Base-by-base conservation (phyloP, 2,329 filamentous ascomycete species). In the Fusarium acutatum region DNA sequence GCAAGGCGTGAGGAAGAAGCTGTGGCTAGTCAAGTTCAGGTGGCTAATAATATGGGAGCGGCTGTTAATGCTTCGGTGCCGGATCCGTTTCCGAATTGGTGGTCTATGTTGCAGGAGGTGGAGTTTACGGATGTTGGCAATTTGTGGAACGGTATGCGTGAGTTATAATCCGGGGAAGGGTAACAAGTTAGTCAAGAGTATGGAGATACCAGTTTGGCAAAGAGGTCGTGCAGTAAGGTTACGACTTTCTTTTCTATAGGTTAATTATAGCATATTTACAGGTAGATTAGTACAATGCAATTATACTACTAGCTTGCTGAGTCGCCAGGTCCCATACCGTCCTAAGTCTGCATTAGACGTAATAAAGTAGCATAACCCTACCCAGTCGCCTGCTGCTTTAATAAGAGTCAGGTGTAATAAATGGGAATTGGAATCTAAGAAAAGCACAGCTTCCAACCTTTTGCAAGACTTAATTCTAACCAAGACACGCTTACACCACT, bases 81-180 rank as follows among this genome's bases (percentile, higher is more conserved):
- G 10, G 74, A 76, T 20, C 67, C 73, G 1, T 76, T 76, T 54
- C 74, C 74, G 7, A 76, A 76, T 35, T 76, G 74, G 74, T 76
- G 74, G 74, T 76, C 74, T 2, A 76, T 76, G 74, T 58, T 76
- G 15, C 74, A 76, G n/a, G 74, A 76, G 4, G 74, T 75, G 11
- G 74, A 76, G 15, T 76, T 77, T 67, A 50, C 72, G 2, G 71
- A 73, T 26, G 60, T 73, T 37, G 56, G 60, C 3, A 73, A 66
- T 22, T 56, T 73, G 20, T 72, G 52, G 71, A 68, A 66, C 15
- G 64, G 64, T 3, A 37, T 53, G 22, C 63, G 64, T 6, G 63
- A 67, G 9, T 4, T 32, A 44, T 62, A 7, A 24, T 22, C 24
- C 1, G n/a, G 30, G 28, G 20, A 44, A 26, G 11, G 41, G 41